phyloP scores from a whole-genome alignment of 257 asterid genomes.

The Linaria vulgaris region DNA sequence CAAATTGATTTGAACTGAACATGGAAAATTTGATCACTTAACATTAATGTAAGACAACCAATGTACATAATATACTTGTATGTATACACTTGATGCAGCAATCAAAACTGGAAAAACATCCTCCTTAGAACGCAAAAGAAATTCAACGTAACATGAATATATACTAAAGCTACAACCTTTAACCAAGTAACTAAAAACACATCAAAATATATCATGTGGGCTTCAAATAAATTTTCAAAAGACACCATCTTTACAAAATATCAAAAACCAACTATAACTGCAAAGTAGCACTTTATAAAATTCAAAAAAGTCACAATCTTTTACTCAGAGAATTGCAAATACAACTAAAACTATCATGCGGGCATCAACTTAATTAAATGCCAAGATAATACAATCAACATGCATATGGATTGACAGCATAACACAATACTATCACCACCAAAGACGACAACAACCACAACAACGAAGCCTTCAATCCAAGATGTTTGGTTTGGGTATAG shows the following conservation, averaged over 20 bases:
- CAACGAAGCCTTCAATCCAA: too few species aligned
- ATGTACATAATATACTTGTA: too few species aligned
- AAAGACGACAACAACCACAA: too few species aligned
- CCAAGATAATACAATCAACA: slow-evolving; percentile 12
- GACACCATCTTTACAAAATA: slow-evolving; percentile 23
- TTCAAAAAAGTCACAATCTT: slow-evolving; percentile 28
- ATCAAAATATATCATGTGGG: slow-evolving; percentile 7
- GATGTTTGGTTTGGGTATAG: too few species aligned
- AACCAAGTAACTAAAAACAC: not conserved
- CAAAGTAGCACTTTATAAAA: slow-evolving; percentile 21
- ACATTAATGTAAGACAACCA: slow-evolving; percentile 5
- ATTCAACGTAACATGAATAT: too few species aligned
- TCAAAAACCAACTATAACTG: not conserved
- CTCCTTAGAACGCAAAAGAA: too few species aligned
- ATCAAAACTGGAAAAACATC: too few species aligned
- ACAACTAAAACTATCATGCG: slow-evolving; percentile 24
- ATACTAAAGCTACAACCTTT: too few species aligned
- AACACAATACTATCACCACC: too few species aligned
- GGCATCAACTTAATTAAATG: slow-evolving; percentile 27
- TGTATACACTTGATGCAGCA: too few species aligned
- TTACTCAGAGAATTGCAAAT: slow-evolving; percentile 14
- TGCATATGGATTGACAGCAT: too few species aligned
- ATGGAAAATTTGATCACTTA: slow-evolving; percentile 17
- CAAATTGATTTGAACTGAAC: not conserved
- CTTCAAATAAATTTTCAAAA: slow-evolving; percentile 18